Base-by-base conservation (phyloP, 768 basidiomycete genomes). In the Psilocybe azurescens region DNA sequence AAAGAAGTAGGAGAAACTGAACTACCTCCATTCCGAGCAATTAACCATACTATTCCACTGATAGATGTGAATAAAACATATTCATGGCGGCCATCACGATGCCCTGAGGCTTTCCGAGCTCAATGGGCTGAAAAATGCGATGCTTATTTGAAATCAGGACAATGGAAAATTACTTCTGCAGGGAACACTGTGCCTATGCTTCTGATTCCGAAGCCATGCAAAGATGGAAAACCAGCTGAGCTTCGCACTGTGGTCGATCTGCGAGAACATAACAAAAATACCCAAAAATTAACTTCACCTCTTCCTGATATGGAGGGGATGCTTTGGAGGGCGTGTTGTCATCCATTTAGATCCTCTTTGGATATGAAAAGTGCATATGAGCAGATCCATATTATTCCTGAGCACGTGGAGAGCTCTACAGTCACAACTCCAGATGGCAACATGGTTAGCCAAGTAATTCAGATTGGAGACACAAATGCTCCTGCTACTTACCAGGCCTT, bases 401-500 rank as follows among this genome's bases (percentile, higher is more conserved):
- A 51, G 3, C 52, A 67, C 44, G 63, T 67, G 8, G 38, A 55
- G 13, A 13, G 39, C 1, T 58, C 63, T 1, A 48, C 63, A 0
- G 39, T 64, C 1, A 47, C 63, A 2, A 67, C 63, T 10, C 63
- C 63, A 3, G 56, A 62, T 41, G 61, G 65, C 0, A 63, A 59
- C 18, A 64, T 63, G 58, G 36, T 59, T 2, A 63, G 61, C 44
- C 28, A 33, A 2, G 65, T 66, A 0, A 51, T 66, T 1, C 61
- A 66, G 24, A 53, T 56, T 1, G 64, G 66, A 0, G 66, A 70
- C 44, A 60, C 59, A 20, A 69, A 69, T 56, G 67, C 47, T 1
- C 63, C 58, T 0, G 68, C 77, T 0, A 82, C 79, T 0, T 83
- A 75, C 58, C 79, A 82, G 55, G 51, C 72, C 0, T 65, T 82